A percentile compares a stretch with the other conserved stretches of the same genome.
phyloP scores from a whole-genome alignment of 345 rosid species.

The Eucalyptus melliodora region DNA sequence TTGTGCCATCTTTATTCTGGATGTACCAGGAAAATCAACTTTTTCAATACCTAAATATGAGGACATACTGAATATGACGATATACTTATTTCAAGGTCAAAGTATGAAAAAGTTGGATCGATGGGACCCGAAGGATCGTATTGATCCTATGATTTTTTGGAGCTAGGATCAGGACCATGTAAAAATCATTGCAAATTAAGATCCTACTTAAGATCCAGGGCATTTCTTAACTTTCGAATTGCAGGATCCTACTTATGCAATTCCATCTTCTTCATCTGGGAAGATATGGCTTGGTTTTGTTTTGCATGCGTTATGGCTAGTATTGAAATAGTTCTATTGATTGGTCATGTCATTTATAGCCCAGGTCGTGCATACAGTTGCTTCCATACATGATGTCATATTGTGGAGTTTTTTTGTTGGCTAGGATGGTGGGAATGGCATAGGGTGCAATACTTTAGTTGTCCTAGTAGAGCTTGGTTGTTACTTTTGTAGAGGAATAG shows the following conservation, averaged over 20 bases:
- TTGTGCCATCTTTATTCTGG: background rate
- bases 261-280: background rate
- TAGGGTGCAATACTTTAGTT: background rate
- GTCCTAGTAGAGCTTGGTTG: background rate
- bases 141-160: background rate
- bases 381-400: background rate
- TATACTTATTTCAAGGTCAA: background rate
- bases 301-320: background rate
- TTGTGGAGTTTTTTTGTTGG: background rate
- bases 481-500: background rate
- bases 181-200: background rate
- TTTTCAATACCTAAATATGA: background rate
- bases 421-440: background rate
- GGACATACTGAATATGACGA: background rate
- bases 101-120: background rate
- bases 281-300: background rate
- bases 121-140: background rate
- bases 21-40: background rate
- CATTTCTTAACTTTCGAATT: background rate
- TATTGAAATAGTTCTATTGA: background rate
- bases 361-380: background rate
- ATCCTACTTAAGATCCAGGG: background rate
- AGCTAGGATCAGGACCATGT: background rate
- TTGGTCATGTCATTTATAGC: background rate
- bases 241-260: background rate